Conservation (phyloP, 2,329 filamentous ascomycete species). For the Hirsutella thompsonii region DNA sequence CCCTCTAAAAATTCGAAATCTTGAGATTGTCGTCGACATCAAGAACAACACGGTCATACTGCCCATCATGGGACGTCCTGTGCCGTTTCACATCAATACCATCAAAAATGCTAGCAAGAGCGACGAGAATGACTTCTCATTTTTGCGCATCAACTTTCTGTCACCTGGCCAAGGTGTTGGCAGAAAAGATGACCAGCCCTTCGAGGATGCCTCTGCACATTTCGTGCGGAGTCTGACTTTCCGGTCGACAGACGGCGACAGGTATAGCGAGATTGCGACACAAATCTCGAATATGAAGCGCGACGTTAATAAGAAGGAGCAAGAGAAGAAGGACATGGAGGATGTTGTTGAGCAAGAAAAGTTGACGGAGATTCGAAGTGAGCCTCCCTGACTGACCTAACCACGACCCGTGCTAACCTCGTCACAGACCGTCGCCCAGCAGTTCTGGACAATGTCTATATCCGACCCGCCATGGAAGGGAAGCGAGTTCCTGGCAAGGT, state of each 20-base stretch:
- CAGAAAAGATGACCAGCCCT: slow-evolving; percentile 92
- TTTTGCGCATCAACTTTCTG: slow-evolving; percentile 91
- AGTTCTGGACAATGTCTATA: slow-evolving; percentile 86
- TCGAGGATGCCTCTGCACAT: slow-evolving; percentile 90
- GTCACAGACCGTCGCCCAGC: slow-evolving; percentile 71
- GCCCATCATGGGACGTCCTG: slow-evolving; percentile 92
- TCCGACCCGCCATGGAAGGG: slow-evolving; percentile 88
- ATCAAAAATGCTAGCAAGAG: slow-evolving; percentile 99
- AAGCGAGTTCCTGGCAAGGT: slow-evolving; percentile 94
- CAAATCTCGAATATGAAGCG: slow-evolving; percentile 96
- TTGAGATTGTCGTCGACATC: slow-evolving; percentile 79
- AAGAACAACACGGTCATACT: slow-evolving; percentile 87
- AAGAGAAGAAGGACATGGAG: slow-evolving; percentile 99
- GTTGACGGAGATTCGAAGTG: slow-evolving; percentile 84
- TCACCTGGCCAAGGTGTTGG: slow-evolving; percentile 96
- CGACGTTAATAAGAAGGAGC: slow-evolving; percentile 79
- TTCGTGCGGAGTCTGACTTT: slow-evolving; percentile 95
- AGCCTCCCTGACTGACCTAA: slow-evolving; percentile 15
- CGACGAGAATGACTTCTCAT: slow-evolving; percentile 87
- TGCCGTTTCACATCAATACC: slow-evolving; percentile 93
- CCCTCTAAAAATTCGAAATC: slow-evolving; percentile 66
- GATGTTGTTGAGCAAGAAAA: slow-evolving; percentile 99
- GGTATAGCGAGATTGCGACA: slow-evolving; percentile 81
- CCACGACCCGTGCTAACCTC: neutral
- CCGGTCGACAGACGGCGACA: slow-evolving; percentile 75